A percentile compares a stretch with the other conserved stretches of the same genome.
phyloP scores from a whole-genome alignment of 805 yeast species.

The Teunomyces stri region DNA sequence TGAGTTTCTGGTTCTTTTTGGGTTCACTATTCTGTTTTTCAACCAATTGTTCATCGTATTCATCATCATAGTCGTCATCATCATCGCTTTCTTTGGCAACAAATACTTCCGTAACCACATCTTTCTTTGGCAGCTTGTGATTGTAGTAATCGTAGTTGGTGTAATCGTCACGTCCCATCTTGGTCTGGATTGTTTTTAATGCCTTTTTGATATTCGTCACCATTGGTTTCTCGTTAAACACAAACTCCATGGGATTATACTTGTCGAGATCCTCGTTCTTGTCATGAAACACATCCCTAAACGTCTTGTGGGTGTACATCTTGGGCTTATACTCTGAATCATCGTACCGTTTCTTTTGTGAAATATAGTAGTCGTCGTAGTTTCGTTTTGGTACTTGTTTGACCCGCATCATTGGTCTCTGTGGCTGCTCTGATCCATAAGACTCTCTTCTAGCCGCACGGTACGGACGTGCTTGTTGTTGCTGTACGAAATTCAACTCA shows the following conservation, averaged over 20 bases:
- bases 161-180: constrained; percentile 31
- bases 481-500: constrained; percentile 20
- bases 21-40: not conserved
- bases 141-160: constrained; percentile 35
- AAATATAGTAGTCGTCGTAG: constrained; percentile 33
- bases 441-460: constrained; percentile 3
- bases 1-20: constrained; percentile 11
- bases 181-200: constrained; percentile 26
- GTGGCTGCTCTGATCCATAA: not conserved
- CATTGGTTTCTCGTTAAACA: constrained; percentile 29
- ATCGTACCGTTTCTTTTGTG: constrained; percentile 36
- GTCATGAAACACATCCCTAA: constrained; percentile 35
- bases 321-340: constrained; percentile 33
- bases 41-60: not conserved
- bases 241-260: constrained; percentile 40
- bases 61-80: constrained; percentile 7
- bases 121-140: constrained; percentile 13
- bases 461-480: constrained; percentile 3
- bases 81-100: constrained; percentile 19
- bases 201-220: constrained; percentile 18
- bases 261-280: constrained; percentile 26
- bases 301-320: constrained; percentile 39
- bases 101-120: constrained; percentile 18
- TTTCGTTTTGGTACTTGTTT: constrained; percentile 5
- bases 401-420: not conserved